These are phyloP conservation scores for Daedalea quercina DNA, from an alignment of 768 basidiomycete genomes.

Conservation along the genomic window DNA sequence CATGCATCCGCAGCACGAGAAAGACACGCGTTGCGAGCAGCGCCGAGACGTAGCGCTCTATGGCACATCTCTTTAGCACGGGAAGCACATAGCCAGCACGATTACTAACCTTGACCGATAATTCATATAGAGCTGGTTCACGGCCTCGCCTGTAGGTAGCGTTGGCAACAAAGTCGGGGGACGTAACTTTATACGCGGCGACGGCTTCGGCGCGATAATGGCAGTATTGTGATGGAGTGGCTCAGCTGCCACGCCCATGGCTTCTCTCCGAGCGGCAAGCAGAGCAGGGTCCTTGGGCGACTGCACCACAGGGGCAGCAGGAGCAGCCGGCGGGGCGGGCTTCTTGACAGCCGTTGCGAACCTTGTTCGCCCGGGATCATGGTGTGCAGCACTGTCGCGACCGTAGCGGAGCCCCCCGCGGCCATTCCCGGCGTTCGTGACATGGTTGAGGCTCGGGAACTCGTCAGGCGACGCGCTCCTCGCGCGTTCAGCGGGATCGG, in stretches of 20 bases:
- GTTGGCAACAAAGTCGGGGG: constrained; percentile 84
- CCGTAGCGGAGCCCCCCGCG: constrained; percentile 32
- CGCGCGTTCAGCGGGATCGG: constrained; percentile 31
- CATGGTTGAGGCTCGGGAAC: constrained; percentile 55
- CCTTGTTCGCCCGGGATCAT: constrained; percentile 83
- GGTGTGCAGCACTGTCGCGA: constrained; percentile 34
- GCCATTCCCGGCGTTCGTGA: constrained; percentile 38
- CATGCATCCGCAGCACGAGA: constrained; percentile 95
- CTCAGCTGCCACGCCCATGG: constrained; percentile 54
- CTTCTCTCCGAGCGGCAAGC: constrained; percentile 46
- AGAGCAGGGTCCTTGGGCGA: constrained; percentile 27
- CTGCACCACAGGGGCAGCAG: constrained; percentile 17
- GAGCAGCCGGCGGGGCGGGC: constrained; percentile 25
- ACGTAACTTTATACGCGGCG: constrained; percentile 79
- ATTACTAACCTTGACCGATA: constrained; percentile 50
- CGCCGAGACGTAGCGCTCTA: constrained; percentile 86
- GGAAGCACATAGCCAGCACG: not conserved
- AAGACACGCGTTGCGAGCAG: constrained; percentile 89
- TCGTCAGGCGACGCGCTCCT: constrained; percentile 47
- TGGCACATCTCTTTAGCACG: not conserved
- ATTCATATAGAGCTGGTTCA: constrained; percentile 80
- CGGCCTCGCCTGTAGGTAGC: constrained; percentile 73
- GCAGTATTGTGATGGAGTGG: constrained; percentile 58
- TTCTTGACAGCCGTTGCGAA: constrained; percentile 92
- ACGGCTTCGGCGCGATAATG: constrained; percentile 73